Percentiles rank a stretch among this genome's conserved stretches.
Conservation (phyloP, 306 rosid species). For the Adenanthera pavonina region DNA sequence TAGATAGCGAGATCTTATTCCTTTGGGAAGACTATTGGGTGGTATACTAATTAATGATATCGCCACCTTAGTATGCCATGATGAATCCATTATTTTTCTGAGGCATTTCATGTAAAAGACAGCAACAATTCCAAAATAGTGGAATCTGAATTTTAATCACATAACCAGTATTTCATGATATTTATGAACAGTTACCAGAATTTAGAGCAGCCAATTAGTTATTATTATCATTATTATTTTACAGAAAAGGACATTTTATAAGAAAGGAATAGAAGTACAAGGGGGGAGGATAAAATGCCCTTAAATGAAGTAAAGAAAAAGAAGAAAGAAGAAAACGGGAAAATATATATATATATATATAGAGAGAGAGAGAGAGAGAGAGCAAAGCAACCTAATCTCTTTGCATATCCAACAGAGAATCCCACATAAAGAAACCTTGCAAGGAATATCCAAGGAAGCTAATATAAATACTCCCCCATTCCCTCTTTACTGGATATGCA, state of each 20-base stretch:
- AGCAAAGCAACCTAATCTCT: not conserved
- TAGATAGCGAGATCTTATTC: not conserved
- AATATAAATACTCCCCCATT: not conserved
- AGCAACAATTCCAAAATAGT: conserved; percentile 24
- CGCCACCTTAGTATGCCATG: conserved; percentile 1
- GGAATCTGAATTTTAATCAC: conserved; percentile 8
- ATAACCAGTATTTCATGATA: not conserved
- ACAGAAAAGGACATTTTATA: not conserved
- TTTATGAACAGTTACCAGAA: conserved; percentile 20
- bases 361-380: not conserved
- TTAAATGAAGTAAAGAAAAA: not conserved
- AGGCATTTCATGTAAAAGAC: conserved; percentile 7
- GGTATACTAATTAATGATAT: conserved; percentile 17
- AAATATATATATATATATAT: too few species aligned
- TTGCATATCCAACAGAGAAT: not conserved
- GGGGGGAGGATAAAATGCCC: not conserved
- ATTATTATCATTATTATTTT: not conserved
- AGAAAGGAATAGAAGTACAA: not conserved
- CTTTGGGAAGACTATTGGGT: not conserved
- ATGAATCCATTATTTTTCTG: conserved; percentile 13
- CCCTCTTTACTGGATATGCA: not conserved
- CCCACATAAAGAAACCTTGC: not conserved
- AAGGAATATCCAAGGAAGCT: not conserved
- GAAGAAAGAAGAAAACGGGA: not conserved
- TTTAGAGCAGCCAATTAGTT: conserved; percentile 20